Evolutionary conservation across 495 filamentous ascomycete genomes (phyloP).

Genomic region (Aspergillus baeticus): DNA sequence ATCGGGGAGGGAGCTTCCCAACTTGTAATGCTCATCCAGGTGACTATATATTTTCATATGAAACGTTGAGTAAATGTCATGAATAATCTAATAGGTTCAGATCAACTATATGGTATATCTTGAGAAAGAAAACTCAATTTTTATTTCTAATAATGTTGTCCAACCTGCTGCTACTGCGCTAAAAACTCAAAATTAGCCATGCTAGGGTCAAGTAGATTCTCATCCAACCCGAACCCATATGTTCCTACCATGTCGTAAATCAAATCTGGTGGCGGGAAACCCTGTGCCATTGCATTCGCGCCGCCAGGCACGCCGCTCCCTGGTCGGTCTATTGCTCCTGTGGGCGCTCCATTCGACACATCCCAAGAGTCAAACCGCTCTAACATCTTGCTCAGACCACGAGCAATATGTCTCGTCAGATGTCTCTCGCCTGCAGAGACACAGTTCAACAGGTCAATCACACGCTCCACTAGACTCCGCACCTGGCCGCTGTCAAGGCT

Average conservation of each 20-base stretch:
- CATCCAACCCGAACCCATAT: conserved; percentile 48
- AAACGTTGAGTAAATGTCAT: too few relatives aligned
- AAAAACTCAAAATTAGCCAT: conserved; percentile 49
- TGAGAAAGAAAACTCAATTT: too few relatives aligned
- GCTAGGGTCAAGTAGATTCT: conserved; percentile 46
- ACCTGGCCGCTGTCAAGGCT: conserved; percentile 43
- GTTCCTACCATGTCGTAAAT: conserved; percentile 52
- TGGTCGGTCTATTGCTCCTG: neutral
- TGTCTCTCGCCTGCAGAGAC: conserved; percentile 52
- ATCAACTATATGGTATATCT: too few relatives aligned
- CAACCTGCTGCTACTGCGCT: conserved; percentile 25
- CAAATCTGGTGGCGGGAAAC: conserved; percentile 46
- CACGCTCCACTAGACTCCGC: conserved; percentile 46
- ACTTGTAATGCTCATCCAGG: too few relatives aligned
- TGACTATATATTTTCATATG: too few relatives aligned
- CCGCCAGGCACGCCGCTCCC: conserved; percentile 38
- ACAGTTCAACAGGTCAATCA: conserved; percentile 52
- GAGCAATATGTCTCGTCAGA: conserved; percentile 53
- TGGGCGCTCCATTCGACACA: conserved; percentile 22
- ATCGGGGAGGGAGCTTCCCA: too few relatives aligned
- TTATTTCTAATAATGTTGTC: too few relatives aligned
- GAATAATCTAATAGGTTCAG: too few relatives aligned
- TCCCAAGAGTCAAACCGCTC: conserved; percentile 50
- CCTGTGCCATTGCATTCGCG: conserved; percentile 48
- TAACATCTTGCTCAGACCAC: conserved; percentile 52